Base-by-base conservation (phyloP, 176 grass and related monocot genomes). In the Cocos nucifera region DNA sequence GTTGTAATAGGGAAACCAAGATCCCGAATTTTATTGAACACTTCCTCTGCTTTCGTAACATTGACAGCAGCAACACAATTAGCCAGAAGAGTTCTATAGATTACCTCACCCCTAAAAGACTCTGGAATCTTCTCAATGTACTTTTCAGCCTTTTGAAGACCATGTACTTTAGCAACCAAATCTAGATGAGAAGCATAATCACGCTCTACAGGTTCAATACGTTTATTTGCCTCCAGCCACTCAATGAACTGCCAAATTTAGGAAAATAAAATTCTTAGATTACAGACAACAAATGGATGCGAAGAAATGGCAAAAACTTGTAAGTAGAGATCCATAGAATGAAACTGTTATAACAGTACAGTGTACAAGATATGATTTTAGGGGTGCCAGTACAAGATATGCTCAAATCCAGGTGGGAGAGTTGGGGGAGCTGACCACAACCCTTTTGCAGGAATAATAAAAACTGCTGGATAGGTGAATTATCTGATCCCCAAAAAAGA, bases 11-110 rank as follows among this genome's bases (percentile, higher is more conserved):
- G 73, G 4, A 92, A 73, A 14, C 76, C 82, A 56, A 87, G 66
- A 72, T 75, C 73, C 65, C 79, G 76, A 69, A 92, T 87, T 68
- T 32, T 87, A 39, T 92, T 92, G 77, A 92, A 92, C 53, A 83
- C 23, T 60, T 78, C 1, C 39, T 92, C 80, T 51, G 88, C 7
- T 79, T 81, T 92, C 25, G 10, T 74, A 7, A 92, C 65, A 81
- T 87, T 84, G 66, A 4, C 17, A 63, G 19, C 49, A 50, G 7
- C 0, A 56, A 92, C 88, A 75, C 76, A 92, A 53, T 77, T 75
- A 61, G 80, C 83, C 35, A 92, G 73, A 69, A 92, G 69, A 54
- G 83, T 92, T 56, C 83, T 82, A 77, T 92, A 84, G 35, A 83
- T 63, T 48, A 77, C 17, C 73, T 87, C 83, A 52, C 76, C 71